Evolutionary conservation across 495 filamentous ascomycete species (phyloP), one percentile per base, ranked within the genome.

Genomic region (Tuber brumale): DNA sequence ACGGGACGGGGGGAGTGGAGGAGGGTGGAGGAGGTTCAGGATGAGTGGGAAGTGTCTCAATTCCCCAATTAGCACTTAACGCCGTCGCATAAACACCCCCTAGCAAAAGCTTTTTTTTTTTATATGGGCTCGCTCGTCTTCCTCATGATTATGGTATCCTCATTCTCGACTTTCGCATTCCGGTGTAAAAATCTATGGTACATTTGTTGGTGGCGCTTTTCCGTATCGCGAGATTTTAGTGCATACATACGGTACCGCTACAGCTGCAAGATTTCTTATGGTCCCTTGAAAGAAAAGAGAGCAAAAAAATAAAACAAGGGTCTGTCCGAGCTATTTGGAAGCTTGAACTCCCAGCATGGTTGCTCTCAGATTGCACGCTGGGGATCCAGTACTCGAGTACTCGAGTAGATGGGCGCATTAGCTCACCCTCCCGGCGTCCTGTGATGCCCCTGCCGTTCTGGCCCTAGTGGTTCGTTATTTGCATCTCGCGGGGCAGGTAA

Each of bases 101-200:
- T 9, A 16, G 23, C 10, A 3, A 12, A 66, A 18, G 3, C 27
- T 61, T 31, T 27, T 61, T 61, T 31, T 27, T 57, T 57, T 57
- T 57, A 57, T 12, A 66, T 66, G 27, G 10, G n/a, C 27, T 66
- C 12, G 14, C n/a, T 66, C 57, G n/a, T 31, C 57, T 66, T 61
- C n/a, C n/a, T 31, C 31, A 66, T 66, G n/a, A 31, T 31, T 66
- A 31, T 66, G 57, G 27, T 18, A 66, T 31, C 57, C 57, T n/a
- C 57, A 66, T 66, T 66, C 57, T 66, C 57, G 14, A 66, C 57
- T 66, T 66, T 66, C 5, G 57, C n/a, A 66, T 66, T 66, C 57
- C 14, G 27, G 10, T 18, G 57, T 31, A 18, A 31, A 66, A 66
- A 66, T n/a, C 57, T 18, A 66, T 31, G 27, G 57, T 31, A 66